A percentile compares a stretch with the other conserved stretches of the same genome.
These are phyloP conservation scores for Pleurotus salmoneostramineus DNA, from an alignment of 768 basidiomycete species.

Conservation along the genomic window DNA sequence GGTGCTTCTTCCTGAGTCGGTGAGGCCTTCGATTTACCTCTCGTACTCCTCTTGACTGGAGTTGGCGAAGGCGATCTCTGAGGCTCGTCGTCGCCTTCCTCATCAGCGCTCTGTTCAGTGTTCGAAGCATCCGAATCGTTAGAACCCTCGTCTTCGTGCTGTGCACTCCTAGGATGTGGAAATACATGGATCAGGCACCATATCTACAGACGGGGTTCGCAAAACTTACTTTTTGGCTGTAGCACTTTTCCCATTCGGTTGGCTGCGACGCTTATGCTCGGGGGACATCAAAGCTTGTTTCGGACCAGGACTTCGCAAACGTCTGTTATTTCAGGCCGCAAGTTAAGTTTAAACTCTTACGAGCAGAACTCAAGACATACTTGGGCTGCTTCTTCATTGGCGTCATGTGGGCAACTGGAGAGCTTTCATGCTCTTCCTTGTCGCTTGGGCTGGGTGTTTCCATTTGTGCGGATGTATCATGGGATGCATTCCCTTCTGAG, in stretches of 20 bases:
- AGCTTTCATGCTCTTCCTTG: background rate
- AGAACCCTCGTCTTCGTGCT: background rate
- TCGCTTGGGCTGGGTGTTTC: background rate
- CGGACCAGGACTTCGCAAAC: background rate
- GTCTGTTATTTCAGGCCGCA: background rate
- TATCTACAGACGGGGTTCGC: background rate
- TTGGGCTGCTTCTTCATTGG: conserved; percentile 9
- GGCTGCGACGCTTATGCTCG: background rate
- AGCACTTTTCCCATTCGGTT: background rate
- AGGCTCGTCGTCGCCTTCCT: background rate
- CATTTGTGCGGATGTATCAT: background rate
- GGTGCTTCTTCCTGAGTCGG: background rate
- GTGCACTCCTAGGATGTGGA: background rate
- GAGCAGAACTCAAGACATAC: background rate
- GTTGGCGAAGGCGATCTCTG: background rate
- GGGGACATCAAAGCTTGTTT: conserved; percentile 1
- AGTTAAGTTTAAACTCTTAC: background rate
- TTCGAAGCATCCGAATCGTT: background rate
- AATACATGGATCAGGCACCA: background rate
- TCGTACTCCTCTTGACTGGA: background rate
- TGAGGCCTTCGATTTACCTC: background rate
- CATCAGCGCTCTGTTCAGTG: background rate
- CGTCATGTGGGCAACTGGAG: background rate
- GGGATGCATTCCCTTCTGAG: background rate
- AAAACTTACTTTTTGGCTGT: background rate